Percentiles rank a stretch among this genome's conserved stretches.
phyloP scores from a whole-genome alignment of 2,329 filamentous ascomycete species.

The Penicillium hordei region DNA sequence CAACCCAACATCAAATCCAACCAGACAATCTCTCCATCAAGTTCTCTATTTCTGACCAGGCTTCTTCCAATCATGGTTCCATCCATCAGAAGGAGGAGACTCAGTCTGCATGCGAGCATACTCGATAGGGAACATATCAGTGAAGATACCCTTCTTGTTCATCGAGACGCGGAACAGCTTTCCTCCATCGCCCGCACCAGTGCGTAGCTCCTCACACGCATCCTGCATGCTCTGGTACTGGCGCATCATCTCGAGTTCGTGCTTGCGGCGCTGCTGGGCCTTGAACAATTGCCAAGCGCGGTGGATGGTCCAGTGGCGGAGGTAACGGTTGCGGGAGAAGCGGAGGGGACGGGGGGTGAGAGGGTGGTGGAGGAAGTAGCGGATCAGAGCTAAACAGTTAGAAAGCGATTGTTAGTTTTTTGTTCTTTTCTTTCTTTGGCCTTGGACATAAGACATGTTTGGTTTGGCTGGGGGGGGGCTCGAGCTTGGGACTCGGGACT shows the following conservation, averaged over 20 bases:
- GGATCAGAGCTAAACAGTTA: conserved; percentile 56
- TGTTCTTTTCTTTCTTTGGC: conserved; percentile 15
- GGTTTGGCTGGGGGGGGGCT: background rate
- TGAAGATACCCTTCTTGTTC: conserved; percentile 83
- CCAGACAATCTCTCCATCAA: background rate
- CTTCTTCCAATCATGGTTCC: conserved; percentile 91
- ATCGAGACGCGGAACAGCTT: conserved; percentile 82
- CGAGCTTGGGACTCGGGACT: background rate
- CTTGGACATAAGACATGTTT: background rate
- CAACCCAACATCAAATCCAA: conserved; percentile 1
- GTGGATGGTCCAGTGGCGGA: conserved; percentile 99
- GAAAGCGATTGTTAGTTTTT: conserved; percentile 17
- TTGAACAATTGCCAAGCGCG: conserved; percentile 86
- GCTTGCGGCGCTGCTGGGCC: conserved; percentile 63
- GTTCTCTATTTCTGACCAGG: conserved; percentile 28
- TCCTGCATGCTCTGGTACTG: conserved; percentile 78
- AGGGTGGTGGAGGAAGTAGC: conserved; percentile 69
- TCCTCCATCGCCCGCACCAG: conserved; percentile 50
- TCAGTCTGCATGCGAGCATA: conserved; percentile 75
- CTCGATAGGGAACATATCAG: conserved; percentile 80
- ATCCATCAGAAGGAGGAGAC: conserved; percentile 72
- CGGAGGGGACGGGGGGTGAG: conserved; percentile 73
- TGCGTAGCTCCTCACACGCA: conserved; percentile 79
- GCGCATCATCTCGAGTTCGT: conserved; percentile 71
- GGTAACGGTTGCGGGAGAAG: conserved; percentile 80